These are phyloP conservation scores for Lipomyces yarrowii DNA, from an alignment of 1,139 yeast species.

Conservation along the genomic window DNA sequence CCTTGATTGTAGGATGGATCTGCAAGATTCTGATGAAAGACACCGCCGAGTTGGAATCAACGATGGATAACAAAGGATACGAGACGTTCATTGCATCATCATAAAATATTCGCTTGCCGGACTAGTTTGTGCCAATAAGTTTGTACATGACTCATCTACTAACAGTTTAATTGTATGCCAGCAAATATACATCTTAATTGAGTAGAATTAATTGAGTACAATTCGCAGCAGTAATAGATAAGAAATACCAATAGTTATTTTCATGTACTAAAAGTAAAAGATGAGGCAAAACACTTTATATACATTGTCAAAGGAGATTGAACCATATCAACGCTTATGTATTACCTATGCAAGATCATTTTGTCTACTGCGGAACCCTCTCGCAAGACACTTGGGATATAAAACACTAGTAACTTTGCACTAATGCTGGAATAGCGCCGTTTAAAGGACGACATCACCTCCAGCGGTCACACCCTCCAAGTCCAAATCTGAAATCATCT, in stretches of 20 bases:
- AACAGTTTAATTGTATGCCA: background rate
- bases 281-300: background rate
- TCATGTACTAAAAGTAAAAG: background rate
- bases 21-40: conserved; percentile 67
- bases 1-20: conserved; percentile 70
- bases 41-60: conserved; percentile 46
- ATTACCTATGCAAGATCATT: background rate
- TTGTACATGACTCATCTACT: background rate
- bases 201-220: background rate
- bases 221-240: background rate
- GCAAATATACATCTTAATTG: background rate
- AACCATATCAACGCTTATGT: background rate
- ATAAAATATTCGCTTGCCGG: background rate
- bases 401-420: background rate
- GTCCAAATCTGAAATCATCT: conserved; percentile 21
- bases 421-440: background rate
- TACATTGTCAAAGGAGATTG: background rate
- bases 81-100: conserved; percentile 12
- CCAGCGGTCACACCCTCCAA: conserved; percentile 12
- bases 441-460: background rate
- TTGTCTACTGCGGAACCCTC: background rate
- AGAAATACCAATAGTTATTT: background rate
- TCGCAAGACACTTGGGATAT: background rate
- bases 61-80: conserved; percentile 63
- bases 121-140: background rate